Conservation (phyloP, 768 basidiomycete genomes). For the Agaricus sinodeliciosus region DNA sequence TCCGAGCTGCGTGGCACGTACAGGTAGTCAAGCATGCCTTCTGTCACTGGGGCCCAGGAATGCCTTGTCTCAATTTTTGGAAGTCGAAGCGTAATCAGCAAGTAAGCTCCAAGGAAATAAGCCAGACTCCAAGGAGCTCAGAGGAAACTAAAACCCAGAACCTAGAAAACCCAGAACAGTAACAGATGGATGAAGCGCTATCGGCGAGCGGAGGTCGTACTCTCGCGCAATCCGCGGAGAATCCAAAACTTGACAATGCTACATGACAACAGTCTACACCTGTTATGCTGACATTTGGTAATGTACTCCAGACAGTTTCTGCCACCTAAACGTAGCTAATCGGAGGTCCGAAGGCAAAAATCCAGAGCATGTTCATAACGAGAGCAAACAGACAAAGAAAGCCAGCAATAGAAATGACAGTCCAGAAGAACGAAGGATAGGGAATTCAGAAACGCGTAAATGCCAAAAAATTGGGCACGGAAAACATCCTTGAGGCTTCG, state of each 20-base stretch:
- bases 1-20: background rate
- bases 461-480: background rate
- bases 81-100: conserved; percentile 4
- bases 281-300: background rate
- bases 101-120: conserved; percentile 3
- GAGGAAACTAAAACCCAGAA: background rate
- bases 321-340: conserved; percentile 9
- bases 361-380: background rate
- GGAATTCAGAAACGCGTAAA: background rate
- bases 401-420: background rate
- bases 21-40: conserved; percentile 7
- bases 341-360: conserved; percentile 6
- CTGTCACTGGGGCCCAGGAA: conserved; percentile 2
- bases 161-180: background rate
- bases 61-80: conserved; percentile 1
- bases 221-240: conserved; percentile 9
- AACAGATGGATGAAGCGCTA: background rate
- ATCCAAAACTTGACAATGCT: background rate
- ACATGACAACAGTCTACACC: background rate
- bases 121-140: conserved; percentile 2
- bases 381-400: background rate
- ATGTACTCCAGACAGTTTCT: conserved; percentile 8
- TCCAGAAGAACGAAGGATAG: background rate
- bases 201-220: background rate
- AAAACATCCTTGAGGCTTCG: background rate